Evolutionary conservation across 352 stramenopile species (phyloP).

Genomic region (Pythium brachiatum): DNA sequence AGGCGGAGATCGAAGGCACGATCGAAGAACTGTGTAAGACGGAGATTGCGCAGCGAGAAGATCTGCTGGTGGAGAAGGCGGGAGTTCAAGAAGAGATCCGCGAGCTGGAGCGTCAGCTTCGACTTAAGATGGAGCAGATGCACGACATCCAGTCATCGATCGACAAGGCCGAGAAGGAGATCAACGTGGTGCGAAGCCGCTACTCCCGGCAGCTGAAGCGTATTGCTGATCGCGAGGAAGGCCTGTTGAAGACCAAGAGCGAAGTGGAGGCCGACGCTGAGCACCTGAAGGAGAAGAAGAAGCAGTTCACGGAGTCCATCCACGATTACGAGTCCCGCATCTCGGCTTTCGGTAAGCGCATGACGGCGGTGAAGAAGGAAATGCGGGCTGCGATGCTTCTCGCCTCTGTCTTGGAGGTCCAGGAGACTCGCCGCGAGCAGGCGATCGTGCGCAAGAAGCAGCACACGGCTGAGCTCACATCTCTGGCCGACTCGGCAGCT

Average conservation of each 20-base stretch:
- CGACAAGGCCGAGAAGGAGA: slow-evolving; percentile 70
- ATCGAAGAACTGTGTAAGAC: slow-evolving; percentile 75
- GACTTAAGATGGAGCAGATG: slow-evolving; percentile 54
- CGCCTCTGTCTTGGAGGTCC: slow-evolving; percentile 61
- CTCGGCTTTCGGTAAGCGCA: slow-evolving; percentile 54
- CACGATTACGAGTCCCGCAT: slow-evolving; percentile 50
- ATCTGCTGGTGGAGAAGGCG: slow-evolving; percentile 55
- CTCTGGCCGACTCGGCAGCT: slow-evolving; percentile 61
- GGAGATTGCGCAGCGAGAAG: slow-evolving; percentile 50
- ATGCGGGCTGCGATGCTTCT: slow-evolving; percentile 66
- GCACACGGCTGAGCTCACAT: slow-evolving; percentile 65
- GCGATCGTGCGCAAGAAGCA: slow-evolving; percentile 71
- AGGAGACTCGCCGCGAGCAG: slow-evolving; percentile 68
- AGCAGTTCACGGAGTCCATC: slow-evolving; percentile 53
- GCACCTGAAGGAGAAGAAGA: slow-evolving; percentile 54
- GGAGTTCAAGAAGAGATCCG: slow-evolving; percentile 69
- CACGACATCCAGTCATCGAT: slow-evolving; percentile 63
- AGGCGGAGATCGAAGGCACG: slow-evolving; percentile 71
- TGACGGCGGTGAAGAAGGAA: slow-evolving; percentile 60
- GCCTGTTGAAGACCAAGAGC: slow-evolving; percentile 66
- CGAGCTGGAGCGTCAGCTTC: slow-evolving; percentile 67
- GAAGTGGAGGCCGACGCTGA: slow-evolving; percentile 72
- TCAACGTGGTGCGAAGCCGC: slow-evolving; percentile 64
- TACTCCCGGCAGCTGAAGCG: slow-evolving; percentile 82
- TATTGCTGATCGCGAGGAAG: slow-evolving; percentile 69